phyloP scores from a whole-genome alignment of 805 yeast species.

The Sugiyamaella floridensis region DNA sequence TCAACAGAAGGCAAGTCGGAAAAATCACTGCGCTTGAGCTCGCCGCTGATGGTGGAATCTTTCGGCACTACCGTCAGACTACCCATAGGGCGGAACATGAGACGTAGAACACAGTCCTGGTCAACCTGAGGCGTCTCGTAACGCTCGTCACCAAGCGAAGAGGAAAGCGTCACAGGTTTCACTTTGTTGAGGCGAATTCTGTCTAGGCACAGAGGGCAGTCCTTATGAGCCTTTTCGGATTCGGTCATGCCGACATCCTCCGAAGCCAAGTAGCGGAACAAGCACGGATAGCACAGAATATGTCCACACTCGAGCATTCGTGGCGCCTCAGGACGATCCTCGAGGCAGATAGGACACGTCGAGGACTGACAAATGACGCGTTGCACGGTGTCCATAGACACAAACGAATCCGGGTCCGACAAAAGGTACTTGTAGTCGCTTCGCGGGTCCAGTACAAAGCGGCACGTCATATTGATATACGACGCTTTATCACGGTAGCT shows the following conservation, averaged over 20 bases:
- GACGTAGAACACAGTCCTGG: conserved; percentile 49
- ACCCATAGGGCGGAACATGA: conserved; percentile 46
- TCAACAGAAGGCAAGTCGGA: conserved; percentile 9
- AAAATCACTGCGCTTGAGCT: conserved; percentile 4
- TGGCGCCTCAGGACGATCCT: conserved; percentile 82
- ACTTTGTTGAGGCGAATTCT: conserved; percentile 47
- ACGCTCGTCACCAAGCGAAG: conserved; percentile 41
- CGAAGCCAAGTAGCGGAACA: conserved; percentile 62
- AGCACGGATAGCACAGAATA: conserved; percentile 76
- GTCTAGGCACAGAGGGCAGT: conserved; percentile 77
- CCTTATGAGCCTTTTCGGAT: conserved; percentile 38
- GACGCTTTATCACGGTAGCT: conserved; percentile 23
- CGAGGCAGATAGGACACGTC: conserved; percentile 86
- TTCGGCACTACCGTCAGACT: conserved; percentile 20
- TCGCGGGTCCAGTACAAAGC: conserved; percentile 68
- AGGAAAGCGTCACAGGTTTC: conserved; percentile 50
- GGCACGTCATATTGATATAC: conserved; percentile 70
- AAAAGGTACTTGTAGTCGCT: conserved; percentile 51
- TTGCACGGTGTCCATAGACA: conserved; percentile 53
- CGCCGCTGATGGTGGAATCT: conserved; percentile 6
- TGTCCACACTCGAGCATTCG: conserved; percentile 96
- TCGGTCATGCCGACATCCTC: conserved; percentile 29
- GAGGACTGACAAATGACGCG: conserved; percentile 65
- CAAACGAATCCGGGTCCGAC: conserved; percentile 67
- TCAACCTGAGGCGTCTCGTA: conserved; percentile 54